These are phyloP conservation scores for Hippophae gyantsensis DNA, from an alignment of 306 rosid species.

Conservation along the genomic window DNA sequence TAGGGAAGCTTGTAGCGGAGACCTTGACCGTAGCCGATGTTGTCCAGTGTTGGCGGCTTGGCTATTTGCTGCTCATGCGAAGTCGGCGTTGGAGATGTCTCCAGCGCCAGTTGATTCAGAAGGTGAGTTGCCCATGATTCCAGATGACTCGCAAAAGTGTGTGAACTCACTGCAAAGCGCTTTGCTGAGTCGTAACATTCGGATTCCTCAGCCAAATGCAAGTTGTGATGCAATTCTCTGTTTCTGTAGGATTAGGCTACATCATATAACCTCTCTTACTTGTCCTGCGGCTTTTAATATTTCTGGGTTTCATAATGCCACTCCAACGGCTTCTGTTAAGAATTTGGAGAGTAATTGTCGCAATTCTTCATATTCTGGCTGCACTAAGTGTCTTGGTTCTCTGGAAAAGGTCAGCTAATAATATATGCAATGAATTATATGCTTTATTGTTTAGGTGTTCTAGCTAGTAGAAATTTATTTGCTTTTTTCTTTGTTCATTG, in stretches of 20 bases:
- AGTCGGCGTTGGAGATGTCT: conserved; percentile 52
- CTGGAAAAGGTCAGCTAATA: conserved; percentile 53
- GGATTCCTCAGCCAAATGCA: conserved; percentile 83
- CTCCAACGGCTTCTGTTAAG: conserved; percentile 64
- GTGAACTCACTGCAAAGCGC: conserved; percentile 82
- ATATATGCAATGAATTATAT: too few species aligned
- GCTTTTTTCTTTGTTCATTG: too few species aligned
- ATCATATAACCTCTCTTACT: conserved; percentile 67
- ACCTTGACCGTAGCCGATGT: conserved; percentile 93
- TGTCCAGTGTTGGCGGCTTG: conserved; percentile 96
- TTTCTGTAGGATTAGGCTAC: conserved; percentile 86
- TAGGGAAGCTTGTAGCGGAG: conserved; percentile 62
- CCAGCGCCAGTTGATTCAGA: conserved; percentile 27
- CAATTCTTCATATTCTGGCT: conserved; percentile 77
- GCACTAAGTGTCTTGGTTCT: conserved; percentile 76
- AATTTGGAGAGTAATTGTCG: conserved; percentile 64
- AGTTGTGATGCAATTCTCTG: conserved; percentile 82
- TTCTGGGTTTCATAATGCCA: conserved; percentile 46
- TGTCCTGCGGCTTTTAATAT: conserved; percentile 82
- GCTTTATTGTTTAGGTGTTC: too few species aligned
- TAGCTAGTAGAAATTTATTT: too few species aligned
- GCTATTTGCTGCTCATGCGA: conserved; percentile 94
- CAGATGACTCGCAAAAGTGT: conserved; percentile 93
- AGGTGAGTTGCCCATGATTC: conserved; percentile 74
- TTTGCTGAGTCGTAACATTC: conserved; percentile 44